phyloP scores from a whole-genome alignment of 768 basidiomycete genomes.

The Serendipita vermifera region DNA sequence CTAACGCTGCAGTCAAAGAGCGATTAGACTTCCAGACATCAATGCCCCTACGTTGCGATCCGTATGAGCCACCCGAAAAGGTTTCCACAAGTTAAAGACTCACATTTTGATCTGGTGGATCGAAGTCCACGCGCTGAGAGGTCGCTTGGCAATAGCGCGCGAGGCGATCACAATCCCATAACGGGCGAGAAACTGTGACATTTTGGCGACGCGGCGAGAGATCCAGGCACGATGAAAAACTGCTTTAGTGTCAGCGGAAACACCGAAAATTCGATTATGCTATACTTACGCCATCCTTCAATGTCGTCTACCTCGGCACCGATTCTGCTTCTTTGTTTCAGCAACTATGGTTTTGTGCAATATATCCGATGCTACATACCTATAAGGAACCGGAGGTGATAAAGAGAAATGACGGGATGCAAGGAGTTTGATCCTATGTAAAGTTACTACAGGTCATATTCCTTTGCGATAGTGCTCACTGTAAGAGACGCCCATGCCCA shows the following conservation, averaged over 20 bases:
- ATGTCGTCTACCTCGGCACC: neutral
- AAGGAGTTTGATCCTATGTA: conserved; percentile 1
- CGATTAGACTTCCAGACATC: neutral
- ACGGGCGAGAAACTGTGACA: neutral
- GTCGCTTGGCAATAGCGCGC: neutral
- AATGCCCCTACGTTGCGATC: neutral
- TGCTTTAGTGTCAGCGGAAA: neutral
- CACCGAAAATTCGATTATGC: neutral
- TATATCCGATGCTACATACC: neutral
- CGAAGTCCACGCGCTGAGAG: neutral
- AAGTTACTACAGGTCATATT: neutral
- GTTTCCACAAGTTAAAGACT: too few species aligned
- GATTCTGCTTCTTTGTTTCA: neutral
- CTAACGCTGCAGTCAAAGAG: neutral
- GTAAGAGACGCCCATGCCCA: neutral
- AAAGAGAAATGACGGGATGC: neutral
- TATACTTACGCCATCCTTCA: conserved; percentile 4
- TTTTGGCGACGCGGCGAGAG: neutral
- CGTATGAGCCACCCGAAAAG: too few species aligned
- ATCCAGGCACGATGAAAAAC: neutral
- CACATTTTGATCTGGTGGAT: neutral
- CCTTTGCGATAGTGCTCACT: neutral
- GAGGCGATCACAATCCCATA: neutral
- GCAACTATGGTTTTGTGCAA: neutral
- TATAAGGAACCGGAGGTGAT: conserved; percentile 2